Base-by-base conservation (phyloP, 345 rosid genomes). In the Lepidium aucheri region DNA sequence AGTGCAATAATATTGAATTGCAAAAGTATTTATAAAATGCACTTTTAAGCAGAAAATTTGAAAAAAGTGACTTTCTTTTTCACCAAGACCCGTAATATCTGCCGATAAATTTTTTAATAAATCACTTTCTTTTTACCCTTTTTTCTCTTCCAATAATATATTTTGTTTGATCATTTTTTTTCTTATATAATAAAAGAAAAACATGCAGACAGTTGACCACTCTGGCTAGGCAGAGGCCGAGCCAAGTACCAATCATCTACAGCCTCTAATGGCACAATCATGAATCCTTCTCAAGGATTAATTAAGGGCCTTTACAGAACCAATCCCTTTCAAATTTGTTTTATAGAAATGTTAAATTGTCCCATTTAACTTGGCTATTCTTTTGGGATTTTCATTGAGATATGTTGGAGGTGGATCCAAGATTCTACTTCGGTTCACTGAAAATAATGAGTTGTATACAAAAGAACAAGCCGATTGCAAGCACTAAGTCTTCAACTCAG, bases 81-180 rank as follows among this genome's bases (percentile, higher is more conserved):
- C 63, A 55, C 36, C 53, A 44, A 44, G 71, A 34, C 55, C 70
- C 63, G 71, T 67, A 67, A 67, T 54, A 43, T 67, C 46, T 54
- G 71, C 38, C 34, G 59, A 39, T 39, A 15, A 36, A 34, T 1
- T 28, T 28, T 28, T 5, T 28, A 28, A 28, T 28, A 65, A 66
- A 54, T 45, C 52, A 13, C n/a, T 13, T 55, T 42, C 54, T 11
- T 67, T 42, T 43, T 32, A n/a, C 14, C 50, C 4, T 3, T 32
- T 9, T 4, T 16, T 8, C 32, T 20, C 32, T 20, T 18, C 1
- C 5, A 13, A 34, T 12, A 40, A n/a, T 12, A 40, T 24, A 26
- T 10, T 41, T 28, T 28, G 32, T 28, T 5, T 28, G 7, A 5
- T 28, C 7, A 28, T 5, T 28, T 26, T 28, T 51, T 7, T 17